Evolutionary conservation across 2,329 filamentous ascomycete species (phyloP).

Genomic region (Penicillium polonicum): DNA sequence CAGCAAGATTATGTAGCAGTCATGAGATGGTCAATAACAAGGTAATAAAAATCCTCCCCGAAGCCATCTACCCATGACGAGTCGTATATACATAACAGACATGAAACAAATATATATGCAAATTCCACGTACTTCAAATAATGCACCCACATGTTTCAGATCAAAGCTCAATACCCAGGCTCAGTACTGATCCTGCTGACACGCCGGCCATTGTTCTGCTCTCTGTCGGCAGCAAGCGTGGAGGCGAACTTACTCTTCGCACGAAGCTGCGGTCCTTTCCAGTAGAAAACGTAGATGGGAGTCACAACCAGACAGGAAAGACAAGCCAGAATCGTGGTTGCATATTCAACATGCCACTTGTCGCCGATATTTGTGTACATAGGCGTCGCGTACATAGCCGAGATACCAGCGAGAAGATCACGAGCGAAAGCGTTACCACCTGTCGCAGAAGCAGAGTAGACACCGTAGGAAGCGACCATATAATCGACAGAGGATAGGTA

Average conservation of each 20-base stretch:
- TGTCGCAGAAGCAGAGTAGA: slow-evolving; percentile 69
- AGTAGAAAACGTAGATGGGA: slow-evolving; percentile 64
- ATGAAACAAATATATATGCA: background rate
- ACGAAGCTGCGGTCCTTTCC: slow-evolving; percentile 57
- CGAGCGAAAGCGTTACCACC: slow-evolving; percentile 72
- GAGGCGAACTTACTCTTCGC: slow-evolving; percentile 61
- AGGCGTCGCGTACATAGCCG: slow-evolving; percentile 65
- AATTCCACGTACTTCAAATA: background rate
- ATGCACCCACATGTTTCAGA: background rate
- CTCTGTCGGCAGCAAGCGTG: slow-evolving; percentile 44
- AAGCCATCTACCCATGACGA: background rate
- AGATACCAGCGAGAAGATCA: slow-evolving; percentile 69
- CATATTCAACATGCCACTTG: slow-evolving; percentile 54
- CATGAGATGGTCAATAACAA: background rate
- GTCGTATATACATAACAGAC: slow-evolving; percentile 10
- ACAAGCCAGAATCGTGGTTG: slow-evolving; percentile 59
- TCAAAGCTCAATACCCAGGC: slow-evolving; percentile 9
- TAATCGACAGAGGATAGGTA: slow-evolving; percentile 76
- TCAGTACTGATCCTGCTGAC: slow-evolving; percentile 27
- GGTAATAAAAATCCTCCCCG: background rate
- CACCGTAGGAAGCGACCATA: slow-evolving; percentile 71
- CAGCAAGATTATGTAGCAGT: background rate
- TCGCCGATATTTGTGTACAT: slow-evolving; percentile 58
- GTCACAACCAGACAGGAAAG: slow-evolving; percentile 59
- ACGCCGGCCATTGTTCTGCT: slow-evolving; percentile 25